phyloP scores from a whole-genome alignment of 1,139 yeast species.

The Kluyveromyces sp. region DNA sequence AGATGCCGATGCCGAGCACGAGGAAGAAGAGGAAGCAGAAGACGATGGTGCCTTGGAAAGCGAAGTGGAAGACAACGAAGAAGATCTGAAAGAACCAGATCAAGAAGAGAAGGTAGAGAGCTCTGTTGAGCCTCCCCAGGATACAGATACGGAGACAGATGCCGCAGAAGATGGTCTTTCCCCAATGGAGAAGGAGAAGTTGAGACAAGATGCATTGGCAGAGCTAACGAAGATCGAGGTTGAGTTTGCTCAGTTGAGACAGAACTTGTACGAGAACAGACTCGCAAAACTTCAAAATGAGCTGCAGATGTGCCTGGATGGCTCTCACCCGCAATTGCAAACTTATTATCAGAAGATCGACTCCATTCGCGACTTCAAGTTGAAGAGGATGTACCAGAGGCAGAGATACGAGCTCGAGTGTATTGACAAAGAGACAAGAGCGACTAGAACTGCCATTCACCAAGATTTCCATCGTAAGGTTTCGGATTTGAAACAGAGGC shows the following conservation, averaged over 20 bases:
- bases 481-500: constrained; percentile 58
- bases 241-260: constrained; percentile 79
- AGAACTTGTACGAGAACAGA: constrained; percentile 67
- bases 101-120: constrained; percentile 12
- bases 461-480: constrained; percentile 71
- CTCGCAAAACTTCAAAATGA: constrained; percentile 71
- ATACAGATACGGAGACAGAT: constrained; percentile 10
- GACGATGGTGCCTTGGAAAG: constrained; percentile 13
- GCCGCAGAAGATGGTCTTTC: constrained; percentile 24
- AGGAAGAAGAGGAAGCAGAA: constrained; percentile 11
- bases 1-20: constrained; percentile 10
- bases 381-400: constrained; percentile 59
- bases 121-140: constrained; percentile 12
- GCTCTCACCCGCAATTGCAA: constrained; percentile 81
- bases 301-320: constrained; percentile 77
- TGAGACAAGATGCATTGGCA: constrained; percentile 42
- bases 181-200: constrained; percentile 33
- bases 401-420: constrained; percentile 69
- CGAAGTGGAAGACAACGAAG: constrained; percentile 11
- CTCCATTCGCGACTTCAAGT: constrained; percentile 59
- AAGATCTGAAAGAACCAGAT: constrained; percentile 17
- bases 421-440: constrained; percentile 73
- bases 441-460: constrained; percentile 72
- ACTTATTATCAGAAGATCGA: constrained; percentile 64
- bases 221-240: constrained; percentile 72